phyloP scores from a whole-genome alignment of 805 yeast genomes.

The Schwanniomyces occidentalis region DNA sequence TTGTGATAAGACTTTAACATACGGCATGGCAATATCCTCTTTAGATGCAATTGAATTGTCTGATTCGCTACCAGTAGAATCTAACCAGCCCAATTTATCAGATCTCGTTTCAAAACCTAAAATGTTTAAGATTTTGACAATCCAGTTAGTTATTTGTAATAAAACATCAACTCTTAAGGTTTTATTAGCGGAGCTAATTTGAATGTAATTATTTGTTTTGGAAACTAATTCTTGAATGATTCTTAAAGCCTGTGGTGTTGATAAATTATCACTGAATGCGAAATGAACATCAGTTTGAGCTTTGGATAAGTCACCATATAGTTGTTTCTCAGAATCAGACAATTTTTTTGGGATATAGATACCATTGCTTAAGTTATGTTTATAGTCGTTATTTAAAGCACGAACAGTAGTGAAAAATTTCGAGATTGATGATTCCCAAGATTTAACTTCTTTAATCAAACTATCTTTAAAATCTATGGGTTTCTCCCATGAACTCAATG shows the following conservation, averaged over 20 bases:
- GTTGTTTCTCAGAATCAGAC: slow-evolving; percentile 51
- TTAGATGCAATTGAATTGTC: slow-evolving; percentile 15
- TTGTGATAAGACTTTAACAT: slow-evolving; percentile 68
- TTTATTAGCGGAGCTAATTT: slow-evolving; percentile 33
- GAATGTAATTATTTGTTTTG: slow-evolving; percentile 70
- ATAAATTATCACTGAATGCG: slow-evolving; percentile 85
- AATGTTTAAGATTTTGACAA: slow-evolving; percentile 66
- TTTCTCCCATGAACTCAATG: slow-evolving; percentile 88
- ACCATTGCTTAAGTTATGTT: slow-evolving; percentile 42
- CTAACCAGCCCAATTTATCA: slow-evolving; percentile 83
- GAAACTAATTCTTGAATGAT: slow-evolving; percentile 67
- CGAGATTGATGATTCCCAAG: slow-evolving; percentile 69
- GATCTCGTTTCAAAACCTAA: slow-evolving; percentile 74
- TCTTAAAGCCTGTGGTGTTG: slow-evolving; percentile 75
- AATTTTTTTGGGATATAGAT: slow-evolving; percentile 67
- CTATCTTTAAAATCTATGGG: slow-evolving; percentile 90
- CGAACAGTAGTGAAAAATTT: slow-evolving; percentile 88
- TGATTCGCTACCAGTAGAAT: slow-evolving; percentile 19
- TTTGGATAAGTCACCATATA: slow-evolving; percentile 48
- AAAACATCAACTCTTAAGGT: slow-evolving; percentile 67
- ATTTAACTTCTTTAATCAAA: slow-evolving; percentile 71
- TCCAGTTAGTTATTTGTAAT: slow-evolving; percentile 61
- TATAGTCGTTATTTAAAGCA: slow-evolving; percentile 71
- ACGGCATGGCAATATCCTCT: slow-evolving; percentile 80
- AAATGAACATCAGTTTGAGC: slow-evolving; percentile 64